Percentiles rank a stretch among this genome's conserved stretches.
phyloP scores from a whole-genome alignment of 495 filamentous ascomycete genomes.

The Platismatia glauca region DNA sequence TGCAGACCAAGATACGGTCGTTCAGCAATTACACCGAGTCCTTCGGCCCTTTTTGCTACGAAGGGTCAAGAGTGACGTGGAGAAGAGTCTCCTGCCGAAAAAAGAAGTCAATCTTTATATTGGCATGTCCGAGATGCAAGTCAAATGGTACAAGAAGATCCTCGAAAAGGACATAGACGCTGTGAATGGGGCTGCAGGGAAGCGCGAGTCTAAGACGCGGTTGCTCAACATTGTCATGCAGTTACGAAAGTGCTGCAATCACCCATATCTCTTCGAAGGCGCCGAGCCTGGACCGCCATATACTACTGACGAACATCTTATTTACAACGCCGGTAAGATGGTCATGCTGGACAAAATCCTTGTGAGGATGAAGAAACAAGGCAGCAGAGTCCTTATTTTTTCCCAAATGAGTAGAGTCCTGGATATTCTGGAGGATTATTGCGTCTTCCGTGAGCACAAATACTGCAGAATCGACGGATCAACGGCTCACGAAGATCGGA shows the following conservation, averaged over 20 bases:
- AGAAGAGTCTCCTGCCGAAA: constrained; percentile 96
- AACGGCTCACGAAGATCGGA: constrained; percentile 96
- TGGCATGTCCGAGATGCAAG: constrained; percentile 98
- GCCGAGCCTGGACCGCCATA: constrained; percentile 97
- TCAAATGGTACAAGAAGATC: constrained; percentile 99
- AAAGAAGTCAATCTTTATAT: constrained; percentile 97
- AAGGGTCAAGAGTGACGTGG: constrained; percentile 96
- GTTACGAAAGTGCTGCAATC: constrained; percentile 97
- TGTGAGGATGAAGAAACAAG: constrained; percentile 69
- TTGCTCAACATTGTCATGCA: constrained; percentile 99
- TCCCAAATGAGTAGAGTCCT: constrained; percentile 98
- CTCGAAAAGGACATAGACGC: constrained; percentile 98
- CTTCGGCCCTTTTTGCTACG: constrained; percentile 89
- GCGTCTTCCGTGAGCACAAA: constrained; percentile 84
- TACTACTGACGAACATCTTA: constrained; percentile 92
- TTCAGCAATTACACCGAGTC: constrained; percentile 91
- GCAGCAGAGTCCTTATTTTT: constrained; percentile 92
- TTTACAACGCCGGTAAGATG: constrained; percentile 96
- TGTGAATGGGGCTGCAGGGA: constrained; percentile 93
- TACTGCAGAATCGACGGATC: constrained; percentile 98
- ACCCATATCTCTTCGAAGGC: constrained; percentile 97
- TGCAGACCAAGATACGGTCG: constrained; percentile 87
- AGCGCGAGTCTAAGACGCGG: constrained; percentile 96
- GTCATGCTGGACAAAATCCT: constrained; percentile 91
- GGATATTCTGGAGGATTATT: constrained; percentile 98